These are phyloP conservation scores for Ceriops tagal DNA, from an alignment of 345 rosid species.

Conservation along the genomic window DNA sequence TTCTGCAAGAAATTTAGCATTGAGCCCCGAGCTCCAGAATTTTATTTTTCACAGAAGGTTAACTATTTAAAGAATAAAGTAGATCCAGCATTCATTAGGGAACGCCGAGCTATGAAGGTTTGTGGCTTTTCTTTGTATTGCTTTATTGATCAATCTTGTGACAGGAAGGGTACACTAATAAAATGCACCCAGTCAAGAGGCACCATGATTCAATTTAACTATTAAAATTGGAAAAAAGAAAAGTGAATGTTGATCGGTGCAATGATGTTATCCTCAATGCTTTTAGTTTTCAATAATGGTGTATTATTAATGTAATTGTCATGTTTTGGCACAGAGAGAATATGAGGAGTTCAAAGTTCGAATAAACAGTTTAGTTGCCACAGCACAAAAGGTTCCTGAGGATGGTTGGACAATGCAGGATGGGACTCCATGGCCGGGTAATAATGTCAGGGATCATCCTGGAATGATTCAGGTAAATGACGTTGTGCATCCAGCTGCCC, in stretches of 20 bases:
- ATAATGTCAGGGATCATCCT: constrained; percentile 85
- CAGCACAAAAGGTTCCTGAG: constrained; percentile 87
- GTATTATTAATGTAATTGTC: not conserved
- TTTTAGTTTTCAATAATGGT: constrained; percentile 12
- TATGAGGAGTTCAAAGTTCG: constrained; percentile 82
- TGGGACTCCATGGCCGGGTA: constrained; percentile 94
- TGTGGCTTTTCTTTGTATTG: constrained; percentile 9
- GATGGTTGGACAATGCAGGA: constrained; percentile 98
- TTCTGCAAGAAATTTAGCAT: constrained; percentile 73
- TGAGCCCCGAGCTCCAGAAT: constrained; percentile 93
- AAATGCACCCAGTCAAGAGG: not conserved
- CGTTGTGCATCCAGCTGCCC: not conserved
- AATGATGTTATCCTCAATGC: not conserved
- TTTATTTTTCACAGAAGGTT: constrained; percentile 74
- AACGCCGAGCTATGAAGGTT: constrained; percentile 87
- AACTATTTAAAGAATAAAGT: constrained; percentile 76
- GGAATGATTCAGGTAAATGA: constrained; percentile 86
- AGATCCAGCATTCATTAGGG: constrained; percentile 64
- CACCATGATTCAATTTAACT: not conserved
- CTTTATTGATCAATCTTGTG: not conserved
- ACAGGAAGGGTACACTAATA: not conserved
- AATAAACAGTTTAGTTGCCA: constrained; percentile 72
- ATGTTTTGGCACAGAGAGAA: constrained; percentile 52
- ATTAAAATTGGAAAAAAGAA: not conserved
- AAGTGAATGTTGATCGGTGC: not conserved